Evolutionary conservation across 495 filamentous ascomycete genomes (phyloP), one percentile per base, ranked within the genome.

Genomic region (Ramalina intermedia): DNA sequence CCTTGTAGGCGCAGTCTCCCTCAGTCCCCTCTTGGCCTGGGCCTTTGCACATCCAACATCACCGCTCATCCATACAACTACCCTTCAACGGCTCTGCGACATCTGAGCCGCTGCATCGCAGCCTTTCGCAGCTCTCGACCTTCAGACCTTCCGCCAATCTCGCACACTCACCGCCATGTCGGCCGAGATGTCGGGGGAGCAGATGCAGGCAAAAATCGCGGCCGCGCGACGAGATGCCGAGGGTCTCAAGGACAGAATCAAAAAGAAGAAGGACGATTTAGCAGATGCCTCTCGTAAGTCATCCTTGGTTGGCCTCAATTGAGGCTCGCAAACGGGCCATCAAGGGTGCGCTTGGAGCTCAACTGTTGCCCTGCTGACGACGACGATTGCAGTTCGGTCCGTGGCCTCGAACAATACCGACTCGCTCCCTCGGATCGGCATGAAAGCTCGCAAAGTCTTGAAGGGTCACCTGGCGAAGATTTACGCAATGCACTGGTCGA

Each of bases 401-500:
- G 85, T 96, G 55, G 87, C 93, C 55, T 79, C 81, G 61, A 79
- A 84, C 67, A 79, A 87, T 48, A 88, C 93, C 60, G 93, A 96
- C 50, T 64, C 81, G 48, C 76, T 98, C 58, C 93, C 89, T 44
- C 82, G 84, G 61, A 90, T 89, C 61, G 83, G 85, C 59, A 96
- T 98, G 91, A 93, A 86, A 73, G 82, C 88, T 51, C 87, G 90
- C 66, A 84, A 86, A 62, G 93, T 87, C 33, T 70, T 98, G 50
- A 96, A 96, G 71, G 91, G 91, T 41, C 91, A 98, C 77, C 70
- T 98, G 29, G 91, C 91, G 48, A 98, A 98, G 71, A 98, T 98
- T 56, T 98, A 98, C 67, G 88, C 91, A 54, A 98, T 98, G 91
- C 93, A 98, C 71, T 98, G 91, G 91, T 96, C 93, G 17, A 98